Percentiles rank a stretch among this genome's conserved stretches.
Evolutionary conservation across 1,284 basidiomycete genomes (phyloP).

Genomic region (Microbotryum lychnidis-dioicae): DNA sequence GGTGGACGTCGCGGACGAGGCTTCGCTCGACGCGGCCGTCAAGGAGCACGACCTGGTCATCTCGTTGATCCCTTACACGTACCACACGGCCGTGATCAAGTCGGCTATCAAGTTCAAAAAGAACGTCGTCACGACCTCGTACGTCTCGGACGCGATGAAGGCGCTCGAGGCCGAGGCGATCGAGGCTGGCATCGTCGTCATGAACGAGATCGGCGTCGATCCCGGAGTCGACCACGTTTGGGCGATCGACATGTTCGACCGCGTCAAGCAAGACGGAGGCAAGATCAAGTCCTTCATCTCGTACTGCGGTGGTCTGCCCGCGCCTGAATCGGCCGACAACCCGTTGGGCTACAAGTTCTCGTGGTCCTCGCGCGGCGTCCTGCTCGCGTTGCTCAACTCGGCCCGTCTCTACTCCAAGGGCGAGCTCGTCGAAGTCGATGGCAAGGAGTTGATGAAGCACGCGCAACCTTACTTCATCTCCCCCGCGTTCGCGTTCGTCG

Average conservation of each 20-base stretch:
- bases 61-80: conserved; percentile 91
- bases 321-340: conserved; percentile 80
- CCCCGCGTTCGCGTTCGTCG: conserved; percentile 78
- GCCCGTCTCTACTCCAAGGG: conserved; percentile 71
- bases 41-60: conserved; percentile 88
- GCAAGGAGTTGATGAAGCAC: conserved; percentile 67
- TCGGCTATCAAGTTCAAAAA: conserved; percentile 92
- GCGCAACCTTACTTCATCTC: conserved; percentile 94
- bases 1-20: conserved; percentile 69
- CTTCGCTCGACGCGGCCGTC: conserved; percentile 69
- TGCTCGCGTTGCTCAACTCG: conserved; percentile 87
- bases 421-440: conserved; percentile 55
- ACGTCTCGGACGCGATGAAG: conserved; percentile 81
- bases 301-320: conserved; percentile 93
- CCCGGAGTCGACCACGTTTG: conserved; percentile 85
- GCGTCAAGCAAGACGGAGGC: conserved; percentile 87
- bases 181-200: conserved; percentile 82
- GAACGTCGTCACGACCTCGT: conserved; percentile 93
- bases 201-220: conserved; percentile 98
- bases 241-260: conserved; percentile 91
- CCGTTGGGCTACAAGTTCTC: conserved; percentile 98
- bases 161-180: conserved; percentile 76
- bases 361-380: conserved; percentile 93
- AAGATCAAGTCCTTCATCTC: conserved; percentile 94
- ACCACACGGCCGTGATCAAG: conserved; percentile 85